Conservation (phyloP, 176 grass and related monocot genomes). For the Pharus latifolius region DNA sequence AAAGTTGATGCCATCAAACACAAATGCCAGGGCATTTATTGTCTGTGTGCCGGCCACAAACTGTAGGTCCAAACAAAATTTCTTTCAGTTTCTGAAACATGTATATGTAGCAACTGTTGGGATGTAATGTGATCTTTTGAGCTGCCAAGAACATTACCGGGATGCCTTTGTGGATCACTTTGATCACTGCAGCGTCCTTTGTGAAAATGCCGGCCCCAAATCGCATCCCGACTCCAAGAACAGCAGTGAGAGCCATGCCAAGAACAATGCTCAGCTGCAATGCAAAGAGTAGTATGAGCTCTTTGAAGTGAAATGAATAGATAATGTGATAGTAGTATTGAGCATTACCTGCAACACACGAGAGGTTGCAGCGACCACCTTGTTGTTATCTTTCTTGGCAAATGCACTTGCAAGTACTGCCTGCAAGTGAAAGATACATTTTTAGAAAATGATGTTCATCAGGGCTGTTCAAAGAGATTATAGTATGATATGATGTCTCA, state of each 20-base stretch:
- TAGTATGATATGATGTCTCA: background rate
- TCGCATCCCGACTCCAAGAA: constrained; percentile 62
- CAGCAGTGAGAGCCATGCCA: constrained; percentile 48
- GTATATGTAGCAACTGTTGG: background rate
- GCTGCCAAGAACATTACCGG: constrained; percentile 38
- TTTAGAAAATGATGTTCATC: background rate
- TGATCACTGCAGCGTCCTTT: constrained; percentile 50
- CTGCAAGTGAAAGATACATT: constrained; percentile 25
- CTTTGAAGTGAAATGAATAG: background rate
- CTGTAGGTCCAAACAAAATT: constrained; percentile 28
- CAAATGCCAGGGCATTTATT: constrained; percentile 85
- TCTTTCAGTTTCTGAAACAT: background rate
- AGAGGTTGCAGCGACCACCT: constrained; percentile 45
- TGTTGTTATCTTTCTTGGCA: constrained; percentile 56
- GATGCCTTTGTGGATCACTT: constrained; percentile 71
- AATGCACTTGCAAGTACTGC: constrained; percentile 90
- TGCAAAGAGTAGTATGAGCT: background rate
- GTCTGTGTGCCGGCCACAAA: constrained; percentile 84
- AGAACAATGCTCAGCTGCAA: constrained; percentile 77
- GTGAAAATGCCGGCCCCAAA: constrained; percentile 90
- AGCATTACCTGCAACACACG: constrained; percentile 74
- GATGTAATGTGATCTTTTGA: background rate
- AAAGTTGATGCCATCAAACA: constrained; percentile 99
- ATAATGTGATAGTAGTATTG: background rate
- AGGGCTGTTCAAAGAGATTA: background rate